phyloP scores from a whole-genome alignment of 257 asterid species.

The Coffea eugenioides region DNA sequence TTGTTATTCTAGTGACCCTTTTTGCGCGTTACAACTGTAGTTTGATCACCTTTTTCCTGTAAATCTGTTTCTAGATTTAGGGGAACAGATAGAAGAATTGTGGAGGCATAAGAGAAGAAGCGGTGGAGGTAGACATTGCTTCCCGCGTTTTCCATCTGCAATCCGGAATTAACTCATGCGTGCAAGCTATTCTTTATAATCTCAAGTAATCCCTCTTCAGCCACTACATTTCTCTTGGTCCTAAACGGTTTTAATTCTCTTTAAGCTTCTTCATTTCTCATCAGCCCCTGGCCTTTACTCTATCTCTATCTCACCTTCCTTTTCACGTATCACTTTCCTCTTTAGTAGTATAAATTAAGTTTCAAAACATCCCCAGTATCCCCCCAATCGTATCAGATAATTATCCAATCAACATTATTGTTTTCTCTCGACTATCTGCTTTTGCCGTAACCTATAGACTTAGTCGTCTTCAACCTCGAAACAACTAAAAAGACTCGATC shows the following conservation, averaged over 20 bases:
- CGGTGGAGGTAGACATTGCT: constrained; percentile 51
- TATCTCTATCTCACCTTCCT: constrained; percentile 24
- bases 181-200: constrained; percentile 69
- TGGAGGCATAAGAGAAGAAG: neutral
- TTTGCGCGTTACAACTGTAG: constrained; percentile 38
- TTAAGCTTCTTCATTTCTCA: constrained; percentile 56
- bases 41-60: neutral
- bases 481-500: neutral
- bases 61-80: constrained; percentile 24
- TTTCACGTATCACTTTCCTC: constrained; percentile 27
- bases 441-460: neutral
- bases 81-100: neutral
- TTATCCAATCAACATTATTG: neutral
- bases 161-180: constrained; percentile 55
- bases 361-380: neutral
- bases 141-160: constrained; percentile 66
- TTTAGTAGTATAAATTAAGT: neutral
- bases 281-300: constrained; percentile 37
- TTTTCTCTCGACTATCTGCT: neutral
- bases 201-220: constrained; percentile 18
- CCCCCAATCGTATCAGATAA: neutral
- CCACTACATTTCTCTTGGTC: constrained; percentile 34
- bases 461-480: neutral
- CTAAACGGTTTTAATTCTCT: constrained; percentile 51
- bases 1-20: constrained; percentile 17